Evolutionary conservation across 768 basidiomycete genomes (phyloP).

Genomic region (Boletus reticuloceps): DNA sequence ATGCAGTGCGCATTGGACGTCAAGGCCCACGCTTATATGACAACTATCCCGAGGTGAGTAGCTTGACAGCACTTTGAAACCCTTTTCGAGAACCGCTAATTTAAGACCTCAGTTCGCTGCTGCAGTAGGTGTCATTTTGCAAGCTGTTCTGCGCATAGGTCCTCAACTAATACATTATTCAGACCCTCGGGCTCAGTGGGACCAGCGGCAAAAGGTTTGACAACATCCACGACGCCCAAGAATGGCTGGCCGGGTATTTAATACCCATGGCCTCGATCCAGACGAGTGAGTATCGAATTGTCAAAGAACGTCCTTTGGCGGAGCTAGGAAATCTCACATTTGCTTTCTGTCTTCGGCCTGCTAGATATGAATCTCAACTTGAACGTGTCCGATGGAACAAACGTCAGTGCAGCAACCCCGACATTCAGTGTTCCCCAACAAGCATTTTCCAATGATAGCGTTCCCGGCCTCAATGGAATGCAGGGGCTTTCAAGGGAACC

Average conservation of each 20-base stretch:
- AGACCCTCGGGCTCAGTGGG: slow-evolving; percentile 32
- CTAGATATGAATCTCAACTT: slow-evolving; percentile 20
- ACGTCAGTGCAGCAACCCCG: slow-evolving; percentile 2
- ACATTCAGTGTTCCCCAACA: neutral
- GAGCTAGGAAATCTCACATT: neutral
- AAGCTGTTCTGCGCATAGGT: neutral
- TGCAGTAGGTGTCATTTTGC: slow-evolving; percentile 18
- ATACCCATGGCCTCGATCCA: slow-evolving; percentile 8
- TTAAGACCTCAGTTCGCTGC: slow-evolving; percentile 16
- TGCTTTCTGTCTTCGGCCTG: neutral
- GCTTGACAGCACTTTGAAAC: neutral
- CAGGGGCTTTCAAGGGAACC: neutral
- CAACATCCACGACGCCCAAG: slow-evolving; percentile 24
- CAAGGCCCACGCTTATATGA: slow-evolving; percentile 33
- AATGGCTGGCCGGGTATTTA: slow-evolving; percentile 18
- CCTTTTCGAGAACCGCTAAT: too few relatives aligned
- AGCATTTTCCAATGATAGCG: neutral
- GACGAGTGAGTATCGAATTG: slow-evolving; percentile 15
- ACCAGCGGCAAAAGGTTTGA: slow-evolving; percentile 33
- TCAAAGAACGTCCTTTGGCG: neutral
- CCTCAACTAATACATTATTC: neutral
- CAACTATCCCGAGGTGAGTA: slow-evolving; percentile 26
- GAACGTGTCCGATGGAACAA: slow-evolving; percentile 12
- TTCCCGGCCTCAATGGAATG: neutral
- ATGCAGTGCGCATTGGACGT: slow-evolving; percentile 36